phyloP scores from a whole-genome alignment of 495 filamentous ascomycete genomes.

The Aspergillus biplanus region DNA sequence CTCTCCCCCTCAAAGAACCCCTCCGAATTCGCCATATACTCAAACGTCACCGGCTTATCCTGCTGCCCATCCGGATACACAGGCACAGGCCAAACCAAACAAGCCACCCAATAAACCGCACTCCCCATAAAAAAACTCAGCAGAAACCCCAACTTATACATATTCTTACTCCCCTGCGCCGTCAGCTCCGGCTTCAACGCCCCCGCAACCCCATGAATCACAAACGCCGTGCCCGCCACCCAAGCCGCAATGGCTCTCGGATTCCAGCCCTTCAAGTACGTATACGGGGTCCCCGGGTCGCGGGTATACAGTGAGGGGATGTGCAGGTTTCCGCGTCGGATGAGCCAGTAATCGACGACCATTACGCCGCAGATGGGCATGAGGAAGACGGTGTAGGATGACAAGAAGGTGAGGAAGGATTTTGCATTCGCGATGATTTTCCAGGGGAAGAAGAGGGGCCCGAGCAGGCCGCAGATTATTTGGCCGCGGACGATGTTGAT shows the following conservation, averaged over 20 bases:
- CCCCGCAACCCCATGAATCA: constrained; percentile 23
- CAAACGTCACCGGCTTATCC: neutral
- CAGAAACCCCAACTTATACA: constrained; percentile 29
- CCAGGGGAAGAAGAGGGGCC: constrained; percentile 53
- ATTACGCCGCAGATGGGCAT: constrained; percentile 42
- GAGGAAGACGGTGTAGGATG: constrained; percentile 51
- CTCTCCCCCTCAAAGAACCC: constrained; percentile 13
- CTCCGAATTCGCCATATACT: constrained; percentile 13
- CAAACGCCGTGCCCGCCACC: constrained; percentile 20
- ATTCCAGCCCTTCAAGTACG: constrained; percentile 23
- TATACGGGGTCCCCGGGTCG: constrained; percentile 12
- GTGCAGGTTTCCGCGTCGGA: constrained; percentile 29
- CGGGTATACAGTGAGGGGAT: constrained; percentile 19
- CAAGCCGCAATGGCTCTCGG: constrained; percentile 22
- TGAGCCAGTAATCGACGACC: constrained; percentile 45
- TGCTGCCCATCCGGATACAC: constrained; percentile 10
- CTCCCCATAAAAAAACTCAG: constrained; percentile 15
- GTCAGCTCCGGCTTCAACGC: constrained; percentile 11
- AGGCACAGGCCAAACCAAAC: constrained; percentile 13
- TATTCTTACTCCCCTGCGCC: constrained; percentile 17
- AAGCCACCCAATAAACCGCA: constrained; percentile 17
- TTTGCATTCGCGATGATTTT: constrained; percentile 31
- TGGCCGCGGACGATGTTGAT: constrained; percentile 60
- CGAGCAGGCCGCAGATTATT: constrained; percentile 50
- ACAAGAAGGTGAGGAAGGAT: constrained; percentile 54